Evolutionary conservation across 1,284 basidiomycete genomes (phyloP).

Genomic region (Phlebopus sp.): DNA sequence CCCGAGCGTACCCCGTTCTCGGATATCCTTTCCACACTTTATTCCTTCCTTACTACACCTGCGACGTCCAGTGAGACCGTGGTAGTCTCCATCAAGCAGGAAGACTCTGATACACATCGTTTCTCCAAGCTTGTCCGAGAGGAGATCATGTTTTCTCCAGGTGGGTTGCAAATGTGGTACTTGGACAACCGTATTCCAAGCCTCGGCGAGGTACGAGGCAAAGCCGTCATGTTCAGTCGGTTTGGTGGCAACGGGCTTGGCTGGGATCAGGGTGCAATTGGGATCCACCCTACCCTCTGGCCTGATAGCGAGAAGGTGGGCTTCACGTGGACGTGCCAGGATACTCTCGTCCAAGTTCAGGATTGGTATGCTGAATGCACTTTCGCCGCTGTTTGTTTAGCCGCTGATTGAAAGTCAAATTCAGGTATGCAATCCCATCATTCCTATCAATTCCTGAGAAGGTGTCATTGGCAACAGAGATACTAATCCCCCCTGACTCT

Average conservation of each 20-base stretch:
- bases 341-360: slow-evolving; percentile 67
- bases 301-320: slow-evolving; percentile 70
- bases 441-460: slow-evolving; percentile 82
- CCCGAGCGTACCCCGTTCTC: slow-evolving; percentile 69
- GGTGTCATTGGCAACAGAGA: slow-evolving; percentile 49
- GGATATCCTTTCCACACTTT: slow-evolving; percentile 56
- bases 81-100: slow-evolving; percentile 85
- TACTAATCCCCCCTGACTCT: slow-evolving; percentile 44
- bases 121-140: slow-evolving; percentile 69
- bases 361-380: slow-evolving; percentile 64
- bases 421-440: slow-evolving; percentile 74
- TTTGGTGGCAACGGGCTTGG: slow-evolving; percentile 67
- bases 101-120: slow-evolving; percentile 50
- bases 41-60: slow-evolving; percentile 62
- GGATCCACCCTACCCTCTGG: slow-evolving; percentile 81
- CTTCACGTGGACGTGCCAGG: slow-evolving; percentile 73
- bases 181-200: slow-evolving; percentile 73
- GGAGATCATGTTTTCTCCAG: slow-evolving; percentile 56
- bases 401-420: slow-evolving; percentile 1
- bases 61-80: slow-evolving; percentile 65
- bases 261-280: slow-evolving; percentile 70
- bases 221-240: slow-evolving; percentile 78
- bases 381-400: slow-evolving; percentile 1
- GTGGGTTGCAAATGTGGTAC: slow-evolving; percentile 72
- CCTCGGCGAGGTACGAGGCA: slow-evolving; percentile 81